These are phyloP conservation scores for Knoxdaviesia capensis DNA, from an alignment of 2,329 filamentous ascomycete genomes.

Conservation along the genomic window DNA sequence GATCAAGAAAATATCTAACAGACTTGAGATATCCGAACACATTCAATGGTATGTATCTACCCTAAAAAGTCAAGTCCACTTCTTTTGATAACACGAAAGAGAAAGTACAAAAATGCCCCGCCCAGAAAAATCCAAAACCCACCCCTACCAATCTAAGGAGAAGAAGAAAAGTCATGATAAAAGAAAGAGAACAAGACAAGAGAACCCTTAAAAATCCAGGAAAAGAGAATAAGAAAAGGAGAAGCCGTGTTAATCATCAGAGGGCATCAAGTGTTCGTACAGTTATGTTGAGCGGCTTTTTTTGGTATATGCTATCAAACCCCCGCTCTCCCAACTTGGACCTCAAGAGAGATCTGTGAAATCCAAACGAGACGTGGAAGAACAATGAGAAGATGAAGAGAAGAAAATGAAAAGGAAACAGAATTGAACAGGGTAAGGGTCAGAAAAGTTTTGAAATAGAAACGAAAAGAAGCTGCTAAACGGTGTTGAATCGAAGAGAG, in stretches of 20 bases:
- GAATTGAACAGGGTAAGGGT: background rate
- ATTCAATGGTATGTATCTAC: too few relatives aligned
- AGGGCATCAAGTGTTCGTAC: background rate
- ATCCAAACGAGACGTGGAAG: too few relatives aligned
- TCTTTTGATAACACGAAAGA: background rate
- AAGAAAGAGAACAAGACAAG: background rate
- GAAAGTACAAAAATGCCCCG: background rate
- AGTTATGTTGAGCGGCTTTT: background rate
- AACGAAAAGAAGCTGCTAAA: background rate
- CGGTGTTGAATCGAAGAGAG: background rate
- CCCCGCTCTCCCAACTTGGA: too few relatives aligned
- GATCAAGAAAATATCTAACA: too few relatives aligned
- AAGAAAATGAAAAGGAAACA: background rate
- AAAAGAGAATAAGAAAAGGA: background rate
- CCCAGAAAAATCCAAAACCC: background rate
- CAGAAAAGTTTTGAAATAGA: background rate
- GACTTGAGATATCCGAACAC: too few relatives aligned
- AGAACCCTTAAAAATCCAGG: background rate
- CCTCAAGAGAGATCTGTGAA: too few relatives aligned
- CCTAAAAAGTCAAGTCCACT: too few relatives aligned
- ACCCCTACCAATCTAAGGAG: background rate
- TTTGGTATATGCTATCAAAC: too few relatives aligned
- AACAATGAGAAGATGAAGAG: background rate
- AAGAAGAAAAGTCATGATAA: background rate
- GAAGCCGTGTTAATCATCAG: background rate